Percentiles rank a stretch among this genome's conserved stretches.
phyloP scores from a whole-genome alignment of 306 rosid species.

The Cucurbita maxima region DNA sequence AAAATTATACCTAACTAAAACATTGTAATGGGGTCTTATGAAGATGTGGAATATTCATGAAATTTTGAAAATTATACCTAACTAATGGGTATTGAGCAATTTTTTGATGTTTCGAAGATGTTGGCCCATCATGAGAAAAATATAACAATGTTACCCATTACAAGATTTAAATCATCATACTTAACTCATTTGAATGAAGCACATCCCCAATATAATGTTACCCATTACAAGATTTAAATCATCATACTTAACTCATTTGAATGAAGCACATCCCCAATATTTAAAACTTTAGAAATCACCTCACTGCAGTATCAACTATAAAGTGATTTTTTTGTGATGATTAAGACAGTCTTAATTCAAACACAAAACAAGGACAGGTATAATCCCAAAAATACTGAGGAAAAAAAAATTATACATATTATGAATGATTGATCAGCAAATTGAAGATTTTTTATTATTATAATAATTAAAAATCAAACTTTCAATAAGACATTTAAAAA shows the following conservation, averaged over 20 bases:
- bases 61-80: not conserved
- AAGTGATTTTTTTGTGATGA: not conserved
- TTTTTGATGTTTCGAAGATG: no score
- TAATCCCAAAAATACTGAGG: not conserved
- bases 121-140: not conserved
- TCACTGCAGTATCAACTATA: not conserved
- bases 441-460: not conserved
- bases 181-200: not conserved
- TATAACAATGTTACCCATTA: not conserved
- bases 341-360: not conserved
- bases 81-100: no score
- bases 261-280: not conserved
- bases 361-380: not conserved
- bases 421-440: not conserved
- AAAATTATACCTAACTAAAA: not conserved
- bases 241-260: not conserved
- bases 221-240: not conserved
- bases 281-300: not conserved
- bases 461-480: not conserved
- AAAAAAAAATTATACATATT: not conserved
- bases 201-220: not conserved
- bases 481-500: not conserved
- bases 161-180: not conserved
- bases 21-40: not conserved
- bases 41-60: not conserved